Conservation (phyloP, 768 basidiomycete species). For the Suillus paluster region DNA sequence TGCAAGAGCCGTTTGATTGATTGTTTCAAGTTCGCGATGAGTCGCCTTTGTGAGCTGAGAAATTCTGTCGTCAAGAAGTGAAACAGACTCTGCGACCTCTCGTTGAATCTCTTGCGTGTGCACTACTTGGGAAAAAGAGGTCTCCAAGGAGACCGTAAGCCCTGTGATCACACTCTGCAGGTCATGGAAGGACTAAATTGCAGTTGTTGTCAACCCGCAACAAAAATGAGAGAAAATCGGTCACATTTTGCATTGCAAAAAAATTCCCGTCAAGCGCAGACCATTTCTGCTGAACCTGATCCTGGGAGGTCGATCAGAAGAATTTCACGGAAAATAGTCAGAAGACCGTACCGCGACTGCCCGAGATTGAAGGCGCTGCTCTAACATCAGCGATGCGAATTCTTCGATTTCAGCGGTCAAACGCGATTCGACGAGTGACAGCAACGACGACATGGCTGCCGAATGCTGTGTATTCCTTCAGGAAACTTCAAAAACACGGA, state of each 20-base stretch:
- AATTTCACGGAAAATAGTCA: conserved; percentile 6
- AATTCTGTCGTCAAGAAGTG: conserved; percentile 40
- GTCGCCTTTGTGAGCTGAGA: conserved; percentile 43
- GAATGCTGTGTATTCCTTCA: conserved; percentile 27
- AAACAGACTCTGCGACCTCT: conserved; percentile 40
- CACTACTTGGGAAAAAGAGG: conserved; percentile 35
- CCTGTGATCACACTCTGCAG: not conserved
- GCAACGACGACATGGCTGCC: conserved; percentile 24
- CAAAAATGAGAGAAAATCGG: conserved; percentile 13
- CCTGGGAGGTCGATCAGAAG: conserved; percentile 26
- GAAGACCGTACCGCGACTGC: conserved; percentile 22
- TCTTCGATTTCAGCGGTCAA: conserved; percentile 1
- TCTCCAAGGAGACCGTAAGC: conserved; percentile 32
- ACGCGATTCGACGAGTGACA: conserved; percentile 3
- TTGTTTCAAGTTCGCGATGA: conserved; percentile 47
- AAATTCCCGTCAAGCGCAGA: conserved; percentile 28
- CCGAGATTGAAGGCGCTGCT: conserved; percentile 2
- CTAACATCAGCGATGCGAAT: not conserved
- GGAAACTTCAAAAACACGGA: conserved; percentile 1
- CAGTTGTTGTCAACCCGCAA: conserved; percentile 21
- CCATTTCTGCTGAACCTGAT: conserved; percentile 34
- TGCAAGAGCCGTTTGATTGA: conserved; percentile 47
- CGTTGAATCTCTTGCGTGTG: conserved; percentile 40
- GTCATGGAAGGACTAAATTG: conserved; percentile 11
- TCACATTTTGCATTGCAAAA: conserved; percentile 35